These are phyloP conservation scores for Trichoderma guizhouense DNA, from an alignment of 2,329 filamentous ascomycete genomes.

Conservation along the genomic window DNA sequence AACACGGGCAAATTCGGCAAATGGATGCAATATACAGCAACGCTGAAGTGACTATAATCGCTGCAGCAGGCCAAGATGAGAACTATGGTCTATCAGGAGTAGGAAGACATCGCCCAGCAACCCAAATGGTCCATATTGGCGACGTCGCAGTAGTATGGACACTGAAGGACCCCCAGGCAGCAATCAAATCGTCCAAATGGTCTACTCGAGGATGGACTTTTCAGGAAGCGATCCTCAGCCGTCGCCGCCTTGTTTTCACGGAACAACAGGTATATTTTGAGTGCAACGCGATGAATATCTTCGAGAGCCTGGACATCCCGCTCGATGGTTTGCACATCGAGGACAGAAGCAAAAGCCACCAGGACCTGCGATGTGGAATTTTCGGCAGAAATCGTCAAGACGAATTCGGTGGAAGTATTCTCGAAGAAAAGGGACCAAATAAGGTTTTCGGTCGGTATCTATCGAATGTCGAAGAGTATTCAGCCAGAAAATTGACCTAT, in stretches of 20 bases:
- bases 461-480: not conserved
- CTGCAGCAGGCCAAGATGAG: not conserved
- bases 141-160: not conserved
- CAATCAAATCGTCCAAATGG: not conserved
- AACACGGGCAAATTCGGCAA: not conserved
- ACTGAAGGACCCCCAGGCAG: not conserved
- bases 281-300: not conserved
- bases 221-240: not conserved
- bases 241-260: not conserved
- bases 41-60: not conserved
- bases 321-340: not conserved
- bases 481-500: not conserved
- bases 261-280: not conserved
- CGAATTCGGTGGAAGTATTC: not conserved
- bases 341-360: not conserved
- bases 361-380: not conserved
- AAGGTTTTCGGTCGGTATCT: not conserved
- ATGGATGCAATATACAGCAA: not conserved
- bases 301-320: not conserved
- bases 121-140: not conserved
- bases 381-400: not conserved
- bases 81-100: not conserved
- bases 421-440: not conserved
- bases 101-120: not conserved
- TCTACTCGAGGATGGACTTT: not conserved